Evolutionary conservation across 2,329 filamentous ascomycete species (phyloP), one percentile per base, ranked within the genome.

Genomic region (Colletotrichum sp.): DNA sequence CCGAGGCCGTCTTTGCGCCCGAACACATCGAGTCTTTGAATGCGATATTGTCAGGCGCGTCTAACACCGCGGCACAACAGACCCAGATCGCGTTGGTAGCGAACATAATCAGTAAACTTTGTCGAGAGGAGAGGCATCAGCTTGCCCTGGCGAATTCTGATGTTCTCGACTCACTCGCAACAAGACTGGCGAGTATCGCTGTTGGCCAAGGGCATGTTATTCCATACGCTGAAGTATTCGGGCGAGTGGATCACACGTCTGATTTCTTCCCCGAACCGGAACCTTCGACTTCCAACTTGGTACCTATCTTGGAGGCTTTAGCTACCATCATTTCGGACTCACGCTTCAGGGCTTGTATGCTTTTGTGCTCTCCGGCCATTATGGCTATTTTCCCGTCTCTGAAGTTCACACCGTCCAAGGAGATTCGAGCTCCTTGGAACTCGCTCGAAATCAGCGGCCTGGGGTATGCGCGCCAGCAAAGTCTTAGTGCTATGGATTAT

Each of bases 281-380:
- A 9, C 89, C 91, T 3, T 86, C 88, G 16, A 87, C 87, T 18
- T 88, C 91, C 30, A 91, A 90, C 76, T 85, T 98, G 52, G 89
- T 92, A 3, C 92, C 92, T 12, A 90, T 98, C 21, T 86, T 99
- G 8, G 93, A 95, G 77, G 95, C 96, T 0, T 91, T 98, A 67
- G 90, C 93, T 24, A 90, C 93, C 62, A 94, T 98, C 64, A 91
- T 98, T 66, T 91, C 93, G 77, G 92, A 95, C 80, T 98, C 96
- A 1, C 93, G 93, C 79, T 95, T 93, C 83, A 92, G 95, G 71
- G 93, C 95, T 12, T 93, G 93, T 78, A 91, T 95, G 80, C 89
- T 95, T 65, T 85, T 94, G 59, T 93, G 91, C 75, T 93, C 94
- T 1, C 93, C 93, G 3, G 90, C 92, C 1, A 91, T 96, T 55